phyloP scores from a whole-genome alignment of 202 grass and related monocot genomes.

The Saccharum hybrid region DNA sequence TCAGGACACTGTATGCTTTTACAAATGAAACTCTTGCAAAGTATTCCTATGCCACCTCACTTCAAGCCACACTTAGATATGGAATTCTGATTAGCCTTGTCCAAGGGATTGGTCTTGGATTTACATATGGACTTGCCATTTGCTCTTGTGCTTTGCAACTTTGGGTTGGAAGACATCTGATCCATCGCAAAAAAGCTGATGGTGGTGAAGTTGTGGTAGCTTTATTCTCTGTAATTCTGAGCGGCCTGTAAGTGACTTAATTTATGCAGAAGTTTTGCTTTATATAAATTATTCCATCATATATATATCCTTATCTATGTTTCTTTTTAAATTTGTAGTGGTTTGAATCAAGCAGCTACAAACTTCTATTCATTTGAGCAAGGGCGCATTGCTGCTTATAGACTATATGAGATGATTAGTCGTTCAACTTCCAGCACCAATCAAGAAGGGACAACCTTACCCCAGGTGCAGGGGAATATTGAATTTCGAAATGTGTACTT shows the following conservation, averaged over 20 bases:
- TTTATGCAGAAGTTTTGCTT: constrained; percentile 9
- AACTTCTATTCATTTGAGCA: constrained; percentile 99
- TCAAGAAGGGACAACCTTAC: constrained; percentile 76
- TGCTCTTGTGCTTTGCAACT: constrained; percentile 98
- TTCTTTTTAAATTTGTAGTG: constrained; percentile 56
- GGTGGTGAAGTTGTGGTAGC: constrained; percentile 92
- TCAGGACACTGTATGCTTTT: constrained; percentile 91
- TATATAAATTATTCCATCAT: neutral
- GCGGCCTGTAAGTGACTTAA: constrained; percentile 81
- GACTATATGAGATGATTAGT: constrained; percentile 98
- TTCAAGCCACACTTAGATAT: constrained; percentile 95
- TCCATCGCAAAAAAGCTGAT: constrained; percentile 75
- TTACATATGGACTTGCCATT: constrained; percentile 97
- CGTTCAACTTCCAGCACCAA: constrained; percentile 80
- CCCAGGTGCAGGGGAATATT: constrained; percentile 91
- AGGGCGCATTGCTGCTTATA: constrained; percentile 96
- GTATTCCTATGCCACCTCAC: constrained; percentile 97
- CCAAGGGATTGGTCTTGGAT: constrained; percentile 98
- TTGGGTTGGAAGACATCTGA: constrained; percentile 89
- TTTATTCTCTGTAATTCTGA: constrained; percentile 93
- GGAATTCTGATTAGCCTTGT: constrained; percentile 99
- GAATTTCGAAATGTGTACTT: constrained; percentile 99
- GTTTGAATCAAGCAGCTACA: constrained; percentile 98
- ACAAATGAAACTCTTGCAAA: constrained; percentile 98
- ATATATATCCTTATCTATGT: constrained; percentile 16